Evolutionary conservation across 495 filamentous ascomycete species (phyloP), one percentile per base, ranked within the genome.

Genomic region (Neurospora tetrasperma): DNA sequence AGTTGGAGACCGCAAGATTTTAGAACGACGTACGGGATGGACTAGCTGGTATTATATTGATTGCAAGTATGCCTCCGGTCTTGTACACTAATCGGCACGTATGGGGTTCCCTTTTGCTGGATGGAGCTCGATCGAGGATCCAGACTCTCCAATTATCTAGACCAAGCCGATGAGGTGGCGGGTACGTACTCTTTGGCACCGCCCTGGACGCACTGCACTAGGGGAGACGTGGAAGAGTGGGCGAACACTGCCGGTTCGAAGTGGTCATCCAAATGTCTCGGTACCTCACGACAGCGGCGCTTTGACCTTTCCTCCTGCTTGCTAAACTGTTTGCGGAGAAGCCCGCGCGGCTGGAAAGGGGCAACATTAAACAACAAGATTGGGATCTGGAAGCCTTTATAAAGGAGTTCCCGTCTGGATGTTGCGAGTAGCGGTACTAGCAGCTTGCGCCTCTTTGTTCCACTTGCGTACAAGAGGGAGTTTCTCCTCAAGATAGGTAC

Each of bases 1-100:
- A 27, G 71, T 70, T 54, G 71, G 46, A 71, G 46, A 46, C 70
- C 73, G 71, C 74, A 43, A 70, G 27, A 66, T 66, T 66, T 18
- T 35, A 27, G 27, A 66, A 62, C 54, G 54, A 23, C 54, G 54
- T 31, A 27, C 10, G 54, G 46, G n/a, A 20, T 54, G 46, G 46
- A 54, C 23, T 23, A 54, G 48, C 48, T 59, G 20, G 48, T 59
- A 10, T 66, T 66, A 66, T 66, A 66, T 59, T 59, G 27, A 27
- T 35, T 9, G 27, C 35, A 38, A 38, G 35, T 62, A 62, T 62
- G 54, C 23, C 54, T 62, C 54, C 54, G 54, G 27, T 14, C 27
- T 23, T 35, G 54, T 66, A 62, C 41, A 54, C 46, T 62, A 38
- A 38, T 38, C 35, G 35, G 35, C 35, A 38, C 48, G 11, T 35